Evolutionary conservation across 2,329 filamentous ascomycete genomes (phyloP), one percentile per base, ranked within the genome.

Genomic region (Paracamarosporium sp.): DNA sequence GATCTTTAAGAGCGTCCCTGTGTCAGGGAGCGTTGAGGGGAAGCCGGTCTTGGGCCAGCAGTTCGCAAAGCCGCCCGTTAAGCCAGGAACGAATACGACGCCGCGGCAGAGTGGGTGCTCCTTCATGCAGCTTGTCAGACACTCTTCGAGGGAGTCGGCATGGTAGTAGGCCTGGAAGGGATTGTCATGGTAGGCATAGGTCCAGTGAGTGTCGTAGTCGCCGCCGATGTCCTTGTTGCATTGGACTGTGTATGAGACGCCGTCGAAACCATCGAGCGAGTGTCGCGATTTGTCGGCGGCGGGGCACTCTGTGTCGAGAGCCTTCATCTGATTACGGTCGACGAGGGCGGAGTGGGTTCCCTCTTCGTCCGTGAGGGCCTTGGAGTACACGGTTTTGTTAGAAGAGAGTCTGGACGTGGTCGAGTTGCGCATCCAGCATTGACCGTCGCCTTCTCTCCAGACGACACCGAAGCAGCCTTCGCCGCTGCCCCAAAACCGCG

Each of bases 401-500:
- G 31, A 31, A 4, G 48, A 41, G 15, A 51, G 35, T 27, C 7
- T 15, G 17, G 52, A 59, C 1, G 65, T 69, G 4, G 59, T 70
- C 33, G 61, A 66, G 55, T 69, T 73, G 13, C 66, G 64, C 3
- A 75, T 50, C 70, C 70, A 75, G 51, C 72, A 75, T 6, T 64
- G 38, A 20, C 56, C 55, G 25, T 55, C 31, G 45, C 44, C 54
- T 47, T 53, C 56, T 17, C 56, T 54, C 67, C 67, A 75, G 33
- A 71, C 66, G 0, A 72, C 51, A 11, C 71, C 71, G 31, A 65
- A 75, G 56, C 72, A 75, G 7, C 70, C 72, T 58, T 70, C 71
- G 30, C 65, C 56, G 0, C 61, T 50, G 13, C 70, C 71, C 66
- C 66, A 70, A 56, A 60, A 75, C 38, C 72, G 61, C 25, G 71